Percentiles rank a stretch among this genome's conserved stretches.
phyloP scores from a whole-genome alignment of 225 moss, liverwort and hornwort genomes.

The Sphagnum tenellum region DNA sequence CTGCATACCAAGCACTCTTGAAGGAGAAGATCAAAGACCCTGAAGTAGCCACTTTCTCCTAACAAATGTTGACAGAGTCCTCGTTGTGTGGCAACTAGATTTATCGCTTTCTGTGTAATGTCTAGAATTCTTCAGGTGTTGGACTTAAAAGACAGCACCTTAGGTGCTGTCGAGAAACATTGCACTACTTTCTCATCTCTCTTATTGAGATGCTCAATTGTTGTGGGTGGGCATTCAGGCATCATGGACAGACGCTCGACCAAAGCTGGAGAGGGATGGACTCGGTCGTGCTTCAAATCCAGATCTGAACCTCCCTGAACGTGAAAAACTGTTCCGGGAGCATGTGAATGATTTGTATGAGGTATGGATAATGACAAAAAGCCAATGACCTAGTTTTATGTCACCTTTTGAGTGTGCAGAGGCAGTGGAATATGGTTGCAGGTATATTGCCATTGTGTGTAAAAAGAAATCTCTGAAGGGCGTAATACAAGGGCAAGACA shows the following conservation, averaged over 20 bases:
- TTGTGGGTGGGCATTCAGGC: slow-evolving; percentile 25
- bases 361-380: slow-evolving; percentile 20
- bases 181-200: too few species aligned
- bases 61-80: too few species aligned
- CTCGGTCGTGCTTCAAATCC: slow-evolving; percentile 75
- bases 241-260: slow-evolving; percentile 72
- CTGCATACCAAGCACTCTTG: slow-evolving; percentile 74
- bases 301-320: slow-evolving; percentile 61
- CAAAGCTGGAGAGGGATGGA: slow-evolving; percentile 77
- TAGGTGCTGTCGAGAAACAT: too few species aligned
- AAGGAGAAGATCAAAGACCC: slow-evolving; percentile 81
- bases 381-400: not conserved
- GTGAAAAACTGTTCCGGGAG: slow-evolving; percentile 62
- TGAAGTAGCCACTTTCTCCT: slow-evolving; percentile 31
- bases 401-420: not conserved
- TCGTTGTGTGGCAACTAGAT: too few species aligned
- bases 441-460: not conserved
- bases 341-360: slow-evolving; percentile 67
- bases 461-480: too few species aligned
- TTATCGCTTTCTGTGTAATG: too few species aligned
- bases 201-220: too few species aligned
- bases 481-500: too few species aligned
- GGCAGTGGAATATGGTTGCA: not conserved
- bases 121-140: too few species aligned
- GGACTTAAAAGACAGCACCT: too few species aligned